A percentile compares a stretch with the other conserved stretches of the same genome.
phyloP scores from a whole-genome alignment of 305 asterid genomes.

The Fraxinus velutina region DNA sequence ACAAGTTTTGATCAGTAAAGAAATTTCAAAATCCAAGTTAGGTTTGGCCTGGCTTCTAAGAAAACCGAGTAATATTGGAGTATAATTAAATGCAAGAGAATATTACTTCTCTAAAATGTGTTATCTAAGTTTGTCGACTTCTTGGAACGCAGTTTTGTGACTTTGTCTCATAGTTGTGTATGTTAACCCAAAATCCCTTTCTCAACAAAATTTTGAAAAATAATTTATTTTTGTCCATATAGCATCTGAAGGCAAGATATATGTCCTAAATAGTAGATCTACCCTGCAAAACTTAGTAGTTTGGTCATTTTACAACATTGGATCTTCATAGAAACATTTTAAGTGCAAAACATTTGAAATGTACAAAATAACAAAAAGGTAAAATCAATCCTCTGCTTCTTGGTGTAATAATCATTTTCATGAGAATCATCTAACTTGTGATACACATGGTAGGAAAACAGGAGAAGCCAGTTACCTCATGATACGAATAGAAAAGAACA shows the following conservation, averaged over 20 bases:
- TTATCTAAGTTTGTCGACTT: not conserved
- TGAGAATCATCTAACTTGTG: not conserved
- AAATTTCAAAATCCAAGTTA: not conserved
- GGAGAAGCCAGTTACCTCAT: constrained; percentile 53
- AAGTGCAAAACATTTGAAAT: not conserved
- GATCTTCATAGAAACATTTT: not conserved
- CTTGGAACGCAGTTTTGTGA: not conserved
- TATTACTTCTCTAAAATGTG: not conserved
- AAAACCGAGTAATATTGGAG: not conserved
- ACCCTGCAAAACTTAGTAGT: not conserved
- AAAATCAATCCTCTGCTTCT: not conserved
- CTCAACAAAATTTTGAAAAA: not conserved
- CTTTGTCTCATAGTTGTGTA: not conserved
- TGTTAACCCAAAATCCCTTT: not conserved
- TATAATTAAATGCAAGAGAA: not conserved
- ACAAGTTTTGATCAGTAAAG: not conserved
- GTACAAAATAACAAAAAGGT: not conserved
- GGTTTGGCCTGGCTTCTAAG: not conserved
- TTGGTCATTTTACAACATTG: not conserved
- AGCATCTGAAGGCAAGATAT: not conserved
- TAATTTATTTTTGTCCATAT: not conserved
- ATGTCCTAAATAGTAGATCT: not conserved
- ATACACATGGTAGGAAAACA: not conserved
- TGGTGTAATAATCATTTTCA: not conserved
- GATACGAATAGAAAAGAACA: constrained; percentile 76